Conservation (phyloP, 176 grass and related monocot genomes). For the Oropetium thomaeum region DNA sequence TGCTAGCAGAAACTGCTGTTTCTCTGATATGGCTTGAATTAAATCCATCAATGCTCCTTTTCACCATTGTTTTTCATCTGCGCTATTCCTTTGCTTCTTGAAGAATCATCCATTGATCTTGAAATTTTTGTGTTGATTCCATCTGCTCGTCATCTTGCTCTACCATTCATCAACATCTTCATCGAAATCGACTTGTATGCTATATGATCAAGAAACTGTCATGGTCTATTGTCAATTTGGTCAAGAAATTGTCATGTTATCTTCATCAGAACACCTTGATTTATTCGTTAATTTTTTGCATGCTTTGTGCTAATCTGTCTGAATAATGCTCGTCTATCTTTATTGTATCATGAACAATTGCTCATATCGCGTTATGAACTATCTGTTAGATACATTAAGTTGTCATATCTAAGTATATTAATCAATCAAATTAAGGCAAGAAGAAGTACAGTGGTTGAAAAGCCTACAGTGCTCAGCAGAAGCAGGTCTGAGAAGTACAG, state of each 20-base stretch:
- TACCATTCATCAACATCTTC: neutral
- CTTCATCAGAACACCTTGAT: neutral
- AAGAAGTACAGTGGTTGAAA: too few species aligned
- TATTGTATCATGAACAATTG: neutral
- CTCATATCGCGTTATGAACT: neutral
- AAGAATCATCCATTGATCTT: conserved; percentile 2
- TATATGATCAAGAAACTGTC: neutral
- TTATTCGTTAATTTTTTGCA: too few species aligned
- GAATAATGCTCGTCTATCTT: neutral
- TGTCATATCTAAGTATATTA: neutral
- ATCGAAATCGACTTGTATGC: neutral
- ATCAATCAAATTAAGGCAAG: neutral
- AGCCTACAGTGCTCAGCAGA: too few species aligned
- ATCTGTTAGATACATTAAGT: neutral
- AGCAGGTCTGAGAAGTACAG: too few species aligned
- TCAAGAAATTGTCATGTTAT: neutral
- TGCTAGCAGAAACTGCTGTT: neutral
- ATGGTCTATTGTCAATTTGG: neutral
- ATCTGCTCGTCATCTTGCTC: neutral
- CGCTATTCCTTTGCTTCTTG: neutral
- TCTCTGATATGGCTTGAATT: conserved; percentile 9
- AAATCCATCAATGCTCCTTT: neutral
- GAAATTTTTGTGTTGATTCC: neutral
- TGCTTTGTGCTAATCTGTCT: too few species aligned
- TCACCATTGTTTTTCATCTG: conserved; percentile 22